phyloP scores from a whole-genome alignment of 106 monocot genomes.

The Chionographis japonica region DNA sequence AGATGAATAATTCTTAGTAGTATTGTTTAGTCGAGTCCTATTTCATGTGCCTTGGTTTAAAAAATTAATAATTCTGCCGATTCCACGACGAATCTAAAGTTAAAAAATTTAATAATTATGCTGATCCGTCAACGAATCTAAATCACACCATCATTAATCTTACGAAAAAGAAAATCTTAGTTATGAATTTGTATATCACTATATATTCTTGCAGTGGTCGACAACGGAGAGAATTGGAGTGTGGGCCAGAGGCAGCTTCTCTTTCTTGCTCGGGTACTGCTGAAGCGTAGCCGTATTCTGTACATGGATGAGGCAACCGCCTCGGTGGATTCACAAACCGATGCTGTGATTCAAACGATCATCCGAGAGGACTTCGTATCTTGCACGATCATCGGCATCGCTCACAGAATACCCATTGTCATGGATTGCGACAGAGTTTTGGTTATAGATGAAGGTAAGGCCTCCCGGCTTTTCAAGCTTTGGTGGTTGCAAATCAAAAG shows the following conservation, averaged over 20 bases:
- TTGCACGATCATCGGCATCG: slow-evolving; percentile 69
- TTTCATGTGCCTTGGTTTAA: too few relatives aligned
- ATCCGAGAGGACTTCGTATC: slow-evolving; percentile 60
- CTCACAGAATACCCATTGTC: slow-evolving; percentile 74
- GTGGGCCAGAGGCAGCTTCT: slow-evolving; percentile 74
- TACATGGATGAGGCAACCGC: slow-evolving; percentile 73
- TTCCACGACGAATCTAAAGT: too few relatives aligned
- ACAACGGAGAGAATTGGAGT: slow-evolving; percentile 77
- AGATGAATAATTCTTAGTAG: too few relatives aligned
- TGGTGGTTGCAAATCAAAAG: too few relatives aligned
- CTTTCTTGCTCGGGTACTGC: slow-evolving; percentile 55
- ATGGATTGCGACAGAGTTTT: slow-evolving; percentile 77
- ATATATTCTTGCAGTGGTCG: slow-evolving; percentile 42
- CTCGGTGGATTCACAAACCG: slow-evolving; percentile 69
- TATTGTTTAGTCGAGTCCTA: too few relatives aligned
- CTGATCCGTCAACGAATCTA: too few relatives aligned
- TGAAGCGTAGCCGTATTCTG: slow-evolving; percentile 51
- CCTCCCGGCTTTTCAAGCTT: too few relatives aligned
- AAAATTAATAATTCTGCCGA: too few relatives aligned
- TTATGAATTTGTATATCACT: not conserved
- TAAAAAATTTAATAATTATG: too few relatives aligned
- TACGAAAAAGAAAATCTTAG: too few relatives aligned
- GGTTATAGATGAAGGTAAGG: slow-evolving; percentile 55
- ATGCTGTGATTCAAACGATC: slow-evolving; percentile 64
- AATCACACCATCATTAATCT: too few relatives aligned